phyloP scores from a whole-genome alignment of 495 filamentous ascomycete genomes.

The Penicillium chermesinum region DNA sequence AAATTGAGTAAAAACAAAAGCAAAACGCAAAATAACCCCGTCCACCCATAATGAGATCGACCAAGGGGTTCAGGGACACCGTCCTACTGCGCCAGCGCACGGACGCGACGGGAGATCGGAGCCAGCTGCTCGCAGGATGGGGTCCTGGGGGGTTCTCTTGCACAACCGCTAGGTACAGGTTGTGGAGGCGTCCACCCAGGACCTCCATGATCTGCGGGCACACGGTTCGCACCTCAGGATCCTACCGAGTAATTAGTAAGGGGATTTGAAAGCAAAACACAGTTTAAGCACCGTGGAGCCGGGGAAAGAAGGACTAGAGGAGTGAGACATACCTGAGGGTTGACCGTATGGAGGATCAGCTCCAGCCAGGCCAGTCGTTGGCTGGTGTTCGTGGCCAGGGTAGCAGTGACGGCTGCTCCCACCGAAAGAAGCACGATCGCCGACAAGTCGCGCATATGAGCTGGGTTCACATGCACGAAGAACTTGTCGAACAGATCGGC shows the following conservation, averaged over 20 bases:
- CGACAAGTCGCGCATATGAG: constrained; percentile 60
- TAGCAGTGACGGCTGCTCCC: constrained; percentile 69
- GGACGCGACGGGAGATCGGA: constrained; percentile 47
- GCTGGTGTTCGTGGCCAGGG: constrained; percentile 57
- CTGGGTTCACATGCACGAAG: constrained; percentile 67
- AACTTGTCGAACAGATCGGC: constrained; percentile 74
- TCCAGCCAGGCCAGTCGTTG: constrained; percentile 79
- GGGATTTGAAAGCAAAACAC: neutral
- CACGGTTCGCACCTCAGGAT: constrained; percentile 69
- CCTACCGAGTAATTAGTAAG: constrained; percentile 38
- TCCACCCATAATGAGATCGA: neutral
- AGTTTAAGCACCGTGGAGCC: neutral
- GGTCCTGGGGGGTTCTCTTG: constrained; percentile 56
- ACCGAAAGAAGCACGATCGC: constrained; percentile 79
- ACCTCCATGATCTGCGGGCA: constrained; percentile 60
- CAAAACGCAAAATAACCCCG: neutral
- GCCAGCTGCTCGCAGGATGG: constrained; percentile 59
- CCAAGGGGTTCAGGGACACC: neutral
- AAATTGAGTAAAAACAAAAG: constrained; percentile 1
- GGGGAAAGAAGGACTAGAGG: neutral
- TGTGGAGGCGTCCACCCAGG: constrained; percentile 64
- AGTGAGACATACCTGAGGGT: constrained; percentile 40
- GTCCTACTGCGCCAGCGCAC: constrained; percentile 44
- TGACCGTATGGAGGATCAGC: constrained; percentile 53
- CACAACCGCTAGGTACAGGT: constrained; percentile 63